Conservation (phyloP, 805 yeast genomes). For the Saccharomycopsis sp. region DNA sequence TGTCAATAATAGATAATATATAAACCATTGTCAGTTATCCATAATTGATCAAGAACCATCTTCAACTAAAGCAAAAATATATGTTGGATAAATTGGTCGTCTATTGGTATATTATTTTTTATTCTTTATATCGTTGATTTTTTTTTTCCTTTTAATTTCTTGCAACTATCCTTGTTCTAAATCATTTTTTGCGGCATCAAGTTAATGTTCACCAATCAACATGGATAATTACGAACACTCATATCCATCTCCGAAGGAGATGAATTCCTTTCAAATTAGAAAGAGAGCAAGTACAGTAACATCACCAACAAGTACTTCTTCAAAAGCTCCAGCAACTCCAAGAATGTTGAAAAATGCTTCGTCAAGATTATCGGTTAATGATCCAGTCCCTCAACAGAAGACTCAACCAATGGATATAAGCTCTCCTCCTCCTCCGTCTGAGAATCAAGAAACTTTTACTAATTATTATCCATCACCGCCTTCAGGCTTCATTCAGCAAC, state of each 20-base stretch:
- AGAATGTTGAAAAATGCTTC: conserved; percentile 58
- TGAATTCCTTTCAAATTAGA: neutral
- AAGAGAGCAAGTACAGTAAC: conserved; percentile 15
- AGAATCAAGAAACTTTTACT: conserved; percentile 5
- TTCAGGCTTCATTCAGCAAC: neutral
- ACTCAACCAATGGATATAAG: conserved; percentile 23
- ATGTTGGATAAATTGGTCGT: too few species aligned
- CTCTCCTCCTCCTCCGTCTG: conserved; percentile 18
- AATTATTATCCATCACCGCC: conserved; percentile 20
- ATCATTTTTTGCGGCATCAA: too few species aligned
- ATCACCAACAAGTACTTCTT: conserved; percentile 16
- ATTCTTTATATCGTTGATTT: too few species aligned
- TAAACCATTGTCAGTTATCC: too few species aligned
- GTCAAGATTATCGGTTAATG: conserved; percentile 26
- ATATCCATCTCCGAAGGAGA: conserved; percentile 2
- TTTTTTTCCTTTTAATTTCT: too few species aligned
- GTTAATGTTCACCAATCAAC: too few species aligned
- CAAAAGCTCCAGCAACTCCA: conserved; percentile 56
- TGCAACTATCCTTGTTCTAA: too few species aligned
- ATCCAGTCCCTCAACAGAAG: conserved; percentile 22
- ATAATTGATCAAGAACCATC: too few species aligned
- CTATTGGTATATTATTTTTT: too few species aligned
- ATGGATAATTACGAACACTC: neutral
- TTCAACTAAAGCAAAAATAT: too few species aligned
- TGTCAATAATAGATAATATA: too few species aligned